Evolutionary conservation across 139 green algal species (phyloP).

Genomic region (Picochlorum sp.): DNA sequence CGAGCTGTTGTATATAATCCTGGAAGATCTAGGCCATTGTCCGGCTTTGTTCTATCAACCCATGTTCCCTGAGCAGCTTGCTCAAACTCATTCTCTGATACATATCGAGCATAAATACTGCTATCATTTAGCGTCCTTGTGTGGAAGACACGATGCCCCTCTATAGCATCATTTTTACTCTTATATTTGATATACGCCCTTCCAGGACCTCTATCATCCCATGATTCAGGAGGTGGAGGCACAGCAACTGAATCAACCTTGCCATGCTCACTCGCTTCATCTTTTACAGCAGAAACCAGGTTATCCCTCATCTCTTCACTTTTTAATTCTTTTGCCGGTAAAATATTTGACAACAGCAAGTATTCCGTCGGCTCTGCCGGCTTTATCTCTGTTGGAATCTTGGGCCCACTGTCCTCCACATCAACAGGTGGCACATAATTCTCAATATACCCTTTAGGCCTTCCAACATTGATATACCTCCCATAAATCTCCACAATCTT

Average conservation of each 20-base stretch:
- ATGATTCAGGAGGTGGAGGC: conserved; percentile 36
- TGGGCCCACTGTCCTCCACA: neutral
- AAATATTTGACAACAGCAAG: conserved; percentile 33
- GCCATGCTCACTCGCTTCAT: conserved; percentile 55
- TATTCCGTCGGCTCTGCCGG: neutral
- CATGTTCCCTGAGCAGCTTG: conserved; percentile 50
- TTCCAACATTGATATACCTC: conserved; percentile 72
- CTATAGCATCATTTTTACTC: conserved; percentile 31
- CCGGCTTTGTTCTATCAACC: conserved; percentile 29
- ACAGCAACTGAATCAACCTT: conserved; percentile 46
- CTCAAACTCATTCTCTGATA: conserved; percentile 53
- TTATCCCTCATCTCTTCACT: conserved; percentile 20
- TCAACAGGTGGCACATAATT: conserved; percentile 15
- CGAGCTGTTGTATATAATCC: conserved; percentile 29
- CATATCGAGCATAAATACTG: conserved; percentile 41
- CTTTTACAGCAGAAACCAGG: conserved; percentile 57
- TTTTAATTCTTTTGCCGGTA: conserved; percentile 39
- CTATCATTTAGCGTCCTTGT: conserved; percentile 66
- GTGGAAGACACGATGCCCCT: conserved; percentile 42
- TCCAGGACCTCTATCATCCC: conserved; percentile 27
- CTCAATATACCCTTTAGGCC: conserved; percentile 81
- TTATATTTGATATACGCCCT: conserved; percentile 63
- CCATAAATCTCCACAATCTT: conserved; percentile 78
- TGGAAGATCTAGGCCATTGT: conserved; percentile 27
- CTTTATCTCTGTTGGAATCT: neutral